Conservation (phyloP, 2,329 filamentous ascomycete genomes). For the Penicillium sp. region DNA sequence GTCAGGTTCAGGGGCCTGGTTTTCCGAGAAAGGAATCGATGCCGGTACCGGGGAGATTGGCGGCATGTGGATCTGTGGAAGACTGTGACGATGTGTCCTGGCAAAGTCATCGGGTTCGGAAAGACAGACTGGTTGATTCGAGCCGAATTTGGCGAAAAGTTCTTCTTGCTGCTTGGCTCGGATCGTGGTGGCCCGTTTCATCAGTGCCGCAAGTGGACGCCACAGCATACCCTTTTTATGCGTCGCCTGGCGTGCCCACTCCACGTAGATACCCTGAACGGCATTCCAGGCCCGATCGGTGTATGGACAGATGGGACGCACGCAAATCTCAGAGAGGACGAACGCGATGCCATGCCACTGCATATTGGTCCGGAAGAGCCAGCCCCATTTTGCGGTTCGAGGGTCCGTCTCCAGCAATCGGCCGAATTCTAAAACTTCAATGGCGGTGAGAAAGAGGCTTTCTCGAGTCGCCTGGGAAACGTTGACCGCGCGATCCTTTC, state of each 20-base stretch:
- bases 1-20: neutral
- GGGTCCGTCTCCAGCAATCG: constrained; percentile 60
- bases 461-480: constrained; percentile 60
- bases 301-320: constrained; percentile 50
- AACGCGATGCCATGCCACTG: constrained; percentile 62
- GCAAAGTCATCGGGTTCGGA: constrained; percentile 1
- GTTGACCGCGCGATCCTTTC: constrained; percentile 49
- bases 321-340: constrained; percentile 54
- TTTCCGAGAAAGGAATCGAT: constrained; percentile 2
- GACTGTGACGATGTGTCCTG: constrained; percentile 8
- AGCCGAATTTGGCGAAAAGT: constrained; percentile 17
- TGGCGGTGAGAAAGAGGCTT: constrained; percentile 63
- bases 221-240: constrained; percentile 55
- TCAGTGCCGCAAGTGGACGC: constrained; percentile 56
- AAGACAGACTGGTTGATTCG: constrained; percentile 5
- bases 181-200: constrained; percentile 52
- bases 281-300: constrained; percentile 58
- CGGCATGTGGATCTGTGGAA: constrained; percentile 20
- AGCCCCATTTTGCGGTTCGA: constrained; percentile 57
- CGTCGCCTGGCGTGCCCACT: constrained; percentile 30
- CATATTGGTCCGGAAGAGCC: constrained; percentile 59
- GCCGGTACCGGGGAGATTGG: neutral
- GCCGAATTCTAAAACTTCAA: constrained; percentile 69
- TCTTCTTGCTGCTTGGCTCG: constrained; percentile 45
- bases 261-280: constrained; percentile 43